Conservation (phyloP, 441 rosid species). For the Populus hybrid region DNA sequence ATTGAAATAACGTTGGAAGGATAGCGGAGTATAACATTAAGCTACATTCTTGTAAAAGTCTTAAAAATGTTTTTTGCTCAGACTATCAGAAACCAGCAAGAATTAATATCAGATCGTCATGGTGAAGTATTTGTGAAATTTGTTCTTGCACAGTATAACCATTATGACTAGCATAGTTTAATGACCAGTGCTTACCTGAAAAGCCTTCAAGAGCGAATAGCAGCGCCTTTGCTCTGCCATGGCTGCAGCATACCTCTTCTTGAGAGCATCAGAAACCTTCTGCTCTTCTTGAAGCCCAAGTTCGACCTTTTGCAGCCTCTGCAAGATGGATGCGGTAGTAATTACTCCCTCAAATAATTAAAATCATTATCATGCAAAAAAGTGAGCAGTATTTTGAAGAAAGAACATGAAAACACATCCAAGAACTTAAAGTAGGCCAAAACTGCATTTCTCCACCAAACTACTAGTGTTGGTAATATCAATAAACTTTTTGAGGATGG, state of each 20-base stretch:
- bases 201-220: conserved; percentile 47
- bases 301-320: conserved; percentile 72
- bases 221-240: conserved; percentile 57
- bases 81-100: background rate
- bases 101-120: background rate
- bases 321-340: conserved; percentile 24
- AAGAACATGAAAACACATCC: background rate
- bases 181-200: conserved; percentile 48
- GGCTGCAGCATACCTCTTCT: conserved; percentile 54
- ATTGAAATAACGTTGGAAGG: background rate
- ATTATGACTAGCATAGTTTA: background rate
- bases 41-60: background rate
- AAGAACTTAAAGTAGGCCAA: background rate
- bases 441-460: background rate
- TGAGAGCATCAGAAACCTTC: conserved; percentile 42
- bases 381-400: background rate
- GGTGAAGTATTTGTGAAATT: background rate
- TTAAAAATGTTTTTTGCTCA: background rate
- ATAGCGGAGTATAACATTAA: background rate
- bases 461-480: background rate
- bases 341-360: conserved; percentile 3
- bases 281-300: conserved; percentile 58
- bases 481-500: background rate
- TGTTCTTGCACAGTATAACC: background rate
- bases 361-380: background rate